A percentile compares a stretch with the other conserved stretches of the same genome.
phyloP scores from a whole-genome alignment of 2,329 filamentous ascomycete species.

The Pleomassaria siparia region DNA sequence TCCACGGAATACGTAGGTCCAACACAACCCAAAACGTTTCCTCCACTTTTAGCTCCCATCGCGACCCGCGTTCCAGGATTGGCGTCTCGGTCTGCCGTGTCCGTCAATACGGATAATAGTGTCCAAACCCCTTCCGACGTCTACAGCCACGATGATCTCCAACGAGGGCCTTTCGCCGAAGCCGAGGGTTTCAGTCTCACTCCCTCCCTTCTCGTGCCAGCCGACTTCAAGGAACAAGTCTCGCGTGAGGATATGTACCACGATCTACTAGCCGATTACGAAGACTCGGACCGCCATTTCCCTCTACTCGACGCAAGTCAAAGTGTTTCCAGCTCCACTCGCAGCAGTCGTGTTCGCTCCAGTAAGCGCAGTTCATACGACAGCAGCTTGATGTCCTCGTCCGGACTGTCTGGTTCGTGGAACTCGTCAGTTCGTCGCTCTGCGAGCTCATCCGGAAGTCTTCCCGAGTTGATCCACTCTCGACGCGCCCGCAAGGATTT shows the following conservation, averaged over 20 bases:
- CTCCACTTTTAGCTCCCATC: slow-evolving; percentile 29
- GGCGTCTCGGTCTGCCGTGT: slow-evolving; percentile 36
- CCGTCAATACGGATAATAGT: slow-evolving; percentile 34
- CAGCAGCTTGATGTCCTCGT: slow-evolving; percentile 53
- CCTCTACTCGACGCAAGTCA: slow-evolving; percentile 46
- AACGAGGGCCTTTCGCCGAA: slow-evolving; percentile 16
- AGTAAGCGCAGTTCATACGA: slow-evolving; percentile 61
- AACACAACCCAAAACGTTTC: slow-evolving; percentile 18
- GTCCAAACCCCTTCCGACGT: slow-evolving; percentile 31
- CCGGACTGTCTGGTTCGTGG: slow-evolving; percentile 35
- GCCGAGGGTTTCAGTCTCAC: slow-evolving; percentile 42
- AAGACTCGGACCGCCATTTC: slow-evolving; percentile 51
- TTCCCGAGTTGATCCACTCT: slow-evolving; percentile 43
- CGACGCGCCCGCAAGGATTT: slow-evolving; percentile 36
- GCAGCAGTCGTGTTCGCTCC: slow-evolving; percentile 54
- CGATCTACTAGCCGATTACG: slow-evolving; percentile 45
- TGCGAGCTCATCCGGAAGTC: slow-evolving; percentile 41
- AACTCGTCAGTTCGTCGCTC: slow-evolving; percentile 38
- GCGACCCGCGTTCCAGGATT: slow-evolving; percentile 35
- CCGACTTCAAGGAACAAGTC: slow-evolving; percentile 36
- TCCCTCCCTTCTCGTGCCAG: slow-evolving; percentile 38
- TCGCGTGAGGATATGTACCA: slow-evolving; percentile 39
- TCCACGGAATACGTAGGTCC: slow-evolving; percentile 11
- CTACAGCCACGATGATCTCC: slow-evolving; percentile 14
- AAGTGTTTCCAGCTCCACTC: slow-evolving; percentile 45